Base-by-base conservation (phyloP, 345 rosid species). In the Pugionium dolabratum region DNA sequence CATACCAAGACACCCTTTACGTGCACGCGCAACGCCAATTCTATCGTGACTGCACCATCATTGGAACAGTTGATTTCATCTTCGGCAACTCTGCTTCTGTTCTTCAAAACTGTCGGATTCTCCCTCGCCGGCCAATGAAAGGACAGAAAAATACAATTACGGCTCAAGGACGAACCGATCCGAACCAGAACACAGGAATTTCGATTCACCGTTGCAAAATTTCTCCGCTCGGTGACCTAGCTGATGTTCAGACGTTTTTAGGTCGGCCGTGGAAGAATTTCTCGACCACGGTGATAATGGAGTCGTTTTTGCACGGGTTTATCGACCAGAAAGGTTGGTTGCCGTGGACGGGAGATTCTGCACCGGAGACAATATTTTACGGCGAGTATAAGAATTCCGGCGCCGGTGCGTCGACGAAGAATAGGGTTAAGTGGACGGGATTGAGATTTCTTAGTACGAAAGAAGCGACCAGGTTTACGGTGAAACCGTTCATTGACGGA, bases 31-130 rank as follows among this genome's bases (percentile, higher is more conserved):
- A 89, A 35, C 85, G 98, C 37, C 98, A 91, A 34, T 86, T 89
- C 80, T 89, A 89, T 74, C 70, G 92, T 0, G 80, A 87, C 40
- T 89, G 92, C 66, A 63, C 78, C 82, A 72, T 88, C 25, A 72
- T 71, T 1, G 96, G 96, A 11, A 88, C 95, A 4, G 81, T 86
- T 1, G 94, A 91, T 62, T 91, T 91, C 87, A 91, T 88, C 65
- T 86, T 88, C 5, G 96, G 98, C 2, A 86, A 91, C 67, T 83
- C 98, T 0, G 96, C 90, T 1, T 87, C 76, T 1, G 87, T 91
- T 49, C 9, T 86, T 11, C 96, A 89, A 32, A 82, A 69, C 80
- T 84, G 92, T 65, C 67, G 78, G 51, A 85, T 91, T n/a, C 75
- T 65, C 0, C 90, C 98, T 27, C 85, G 73, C 49, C 51, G 27